Percentiles rank a stretch among this genome's conserved stretches.
Conservation (phyloP, 2,329 filamentous ascomycete species). For the Arthrobotrys conoides region DNA sequence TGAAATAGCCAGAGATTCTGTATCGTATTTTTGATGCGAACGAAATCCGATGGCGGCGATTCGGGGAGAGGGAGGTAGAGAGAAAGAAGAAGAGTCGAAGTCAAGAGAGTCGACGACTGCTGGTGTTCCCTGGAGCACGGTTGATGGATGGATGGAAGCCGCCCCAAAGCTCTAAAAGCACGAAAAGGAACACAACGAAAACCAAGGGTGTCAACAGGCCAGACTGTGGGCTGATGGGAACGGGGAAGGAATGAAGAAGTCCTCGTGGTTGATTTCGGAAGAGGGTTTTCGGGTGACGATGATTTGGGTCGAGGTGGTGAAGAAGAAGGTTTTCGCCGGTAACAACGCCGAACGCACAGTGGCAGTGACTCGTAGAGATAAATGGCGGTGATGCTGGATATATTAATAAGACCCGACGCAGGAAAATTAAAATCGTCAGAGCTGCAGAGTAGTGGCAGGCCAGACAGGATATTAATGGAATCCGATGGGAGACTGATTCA, state of each 20-base stretch:
- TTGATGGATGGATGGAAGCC: slow-evolving; percentile 14
- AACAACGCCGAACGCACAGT: slow-evolving; percentile 41
- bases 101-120: slow-evolving; percentile 8
- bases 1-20: slow-evolving; percentile 22
- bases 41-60: slow-evolving; percentile 42
- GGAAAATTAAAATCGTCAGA: slow-evolving; percentile 20
- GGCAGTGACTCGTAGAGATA: no score
- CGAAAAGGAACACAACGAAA: slow-evolving; percentile 10
- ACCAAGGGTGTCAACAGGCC: slow-evolving; percentile 3
- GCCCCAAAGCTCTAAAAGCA: slow-evolving; percentile 22
- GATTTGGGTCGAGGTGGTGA: slow-evolving; percentile 26
- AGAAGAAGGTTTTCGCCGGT: slow-evolving; percentile 51
- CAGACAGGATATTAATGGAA: slow-evolving; percentile 28
- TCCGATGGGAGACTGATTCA: slow-evolving; percentile 21
- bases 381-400: slow-evolving; percentile 21
- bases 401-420: slow-evolving; percentile 29
- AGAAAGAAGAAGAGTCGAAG: neutral
- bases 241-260: slow-evolving; percentile 18
- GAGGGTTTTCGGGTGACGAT: slow-evolving; percentile 43
- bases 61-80: neutral
- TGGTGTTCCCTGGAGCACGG: slow-evolving; percentile 23
- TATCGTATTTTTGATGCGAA: slow-evolving; percentile 20
- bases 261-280: slow-evolving; percentile 38
- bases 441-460: slow-evolving; percentile 10
- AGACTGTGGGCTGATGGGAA: slow-evolving; percentile 5